Conservation (phyloP, 164 flowering plant species). For the Chimonanthus salicifolius region DNA sequence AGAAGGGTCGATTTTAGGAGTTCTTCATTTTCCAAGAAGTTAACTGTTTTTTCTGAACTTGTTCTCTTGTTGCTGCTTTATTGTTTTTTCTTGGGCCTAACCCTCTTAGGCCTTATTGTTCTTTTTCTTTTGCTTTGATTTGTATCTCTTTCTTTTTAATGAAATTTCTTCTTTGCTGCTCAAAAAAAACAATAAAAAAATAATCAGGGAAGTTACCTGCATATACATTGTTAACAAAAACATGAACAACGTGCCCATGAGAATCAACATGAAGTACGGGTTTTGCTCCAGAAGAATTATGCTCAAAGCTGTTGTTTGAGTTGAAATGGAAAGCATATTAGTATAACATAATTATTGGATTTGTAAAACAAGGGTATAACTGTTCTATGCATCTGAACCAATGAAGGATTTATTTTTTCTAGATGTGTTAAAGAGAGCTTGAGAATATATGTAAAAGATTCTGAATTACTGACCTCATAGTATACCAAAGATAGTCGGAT, state of each 20-base stretch:
- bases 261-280: slow-evolving; percentile 36
- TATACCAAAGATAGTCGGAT: slow-evolving; percentile 75
- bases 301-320: slow-evolving; percentile 34
- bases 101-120: no score
- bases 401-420: neutral
- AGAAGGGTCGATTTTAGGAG: no score
- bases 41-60: no score
- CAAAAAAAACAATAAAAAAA: no score
- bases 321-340: neutral
- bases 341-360: no score
- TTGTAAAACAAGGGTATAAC: neutral
- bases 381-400: neutral
- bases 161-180: no score
- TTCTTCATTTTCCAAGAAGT: no score
- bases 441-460: neutral
- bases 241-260: slow-evolving; percentile 58
- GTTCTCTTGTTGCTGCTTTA: no score
- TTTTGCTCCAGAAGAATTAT: slow-evolving; percentile 20
- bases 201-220: slow-evolving; percentile 28
- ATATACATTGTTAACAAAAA: slow-evolving; percentile 51
- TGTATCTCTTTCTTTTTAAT: no score
- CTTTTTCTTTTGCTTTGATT: no score
- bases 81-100: no score
- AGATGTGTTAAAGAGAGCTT: neutral
- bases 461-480: slow-evolving; percentile 39